These are phyloP conservation scores for Sarcomyxa edulis DNA, from an alignment of 768 basidiomycete species.

Conservation along the genomic window DNA sequence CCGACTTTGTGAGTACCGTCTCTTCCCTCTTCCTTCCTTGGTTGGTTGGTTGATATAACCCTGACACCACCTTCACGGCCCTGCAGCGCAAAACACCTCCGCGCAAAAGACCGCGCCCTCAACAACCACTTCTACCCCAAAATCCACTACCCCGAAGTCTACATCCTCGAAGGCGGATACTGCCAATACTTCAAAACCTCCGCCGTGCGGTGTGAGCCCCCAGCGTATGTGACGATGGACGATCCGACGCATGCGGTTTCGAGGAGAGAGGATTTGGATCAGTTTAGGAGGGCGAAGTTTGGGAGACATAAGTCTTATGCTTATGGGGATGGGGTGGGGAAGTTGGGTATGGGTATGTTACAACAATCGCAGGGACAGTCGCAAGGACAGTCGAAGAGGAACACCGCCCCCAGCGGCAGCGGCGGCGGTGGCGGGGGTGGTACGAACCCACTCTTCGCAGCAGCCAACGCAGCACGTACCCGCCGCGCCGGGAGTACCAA, in stretches of 20 bases:
- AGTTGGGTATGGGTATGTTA: constrained; percentile 29
- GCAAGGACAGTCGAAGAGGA: constrained; percentile 55
- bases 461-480: constrained; percentile 61
- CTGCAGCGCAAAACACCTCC: constrained; percentile 84
- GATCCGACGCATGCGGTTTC: constrained; percentile 80
- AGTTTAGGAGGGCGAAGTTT: constrained; percentile 86
- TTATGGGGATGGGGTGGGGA: constrained; percentile 70
- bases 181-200: constrained; percentile 77
- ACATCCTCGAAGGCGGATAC: constrained; percentile 96
- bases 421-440: too few species aligned
- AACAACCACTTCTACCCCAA: constrained; percentile 89
- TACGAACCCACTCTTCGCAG: constrained; percentile 55
- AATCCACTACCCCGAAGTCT: constrained; percentile 94
- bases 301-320: constrained; percentile 89
- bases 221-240: constrained; percentile 90
- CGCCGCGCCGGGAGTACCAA: constrained; percentile 44
- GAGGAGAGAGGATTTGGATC: constrained; percentile 82
- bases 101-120: constrained; percentile 82
- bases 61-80: background rate
- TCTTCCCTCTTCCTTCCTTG: constrained; percentile 1
- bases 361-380: too few species aligned
- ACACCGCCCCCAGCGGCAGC: constrained; percentile 52
- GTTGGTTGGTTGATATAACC: constrained; percentile 1
- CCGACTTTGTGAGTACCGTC: constrained; percentile 81
- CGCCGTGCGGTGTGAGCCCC: constrained; percentile 69